Conservation (phyloP, 305 asterid genomes). For the Vinca major region DNA sequence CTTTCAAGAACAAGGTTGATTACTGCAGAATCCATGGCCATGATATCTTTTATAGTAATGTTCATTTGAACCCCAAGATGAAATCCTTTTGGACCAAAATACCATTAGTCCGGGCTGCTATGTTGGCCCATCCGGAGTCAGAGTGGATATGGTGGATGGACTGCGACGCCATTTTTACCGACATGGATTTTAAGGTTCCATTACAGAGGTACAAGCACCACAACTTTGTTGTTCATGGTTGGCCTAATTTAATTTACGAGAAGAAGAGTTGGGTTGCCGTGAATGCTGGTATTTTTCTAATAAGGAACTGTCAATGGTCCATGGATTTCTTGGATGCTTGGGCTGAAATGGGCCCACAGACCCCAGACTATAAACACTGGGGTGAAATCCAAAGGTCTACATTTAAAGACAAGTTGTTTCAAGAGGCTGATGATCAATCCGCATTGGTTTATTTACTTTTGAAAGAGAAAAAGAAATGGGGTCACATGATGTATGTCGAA, state of each 20-base stretch:
- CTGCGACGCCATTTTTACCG: slow-evolving; percentile 28
- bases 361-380: slow-evolving; percentile 23
- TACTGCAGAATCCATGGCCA: slow-evolving; percentile 53
- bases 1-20: slow-evolving; percentile 65
- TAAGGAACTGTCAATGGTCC: slow-evolving; percentile 33
- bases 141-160: slow-evolving; percentile 39
- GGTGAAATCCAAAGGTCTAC: slow-evolving; percentile 17
- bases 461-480: slow-evolving; percentile 28
- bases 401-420: slow-evolving; percentile 22
- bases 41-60: slow-evolving; percentile 22
- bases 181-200: slow-evolving; percentile 30
- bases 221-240: slow-evolving; percentile 26
- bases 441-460: slow-evolving; percentile 24
- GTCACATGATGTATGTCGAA: slow-evolving; percentile 25
- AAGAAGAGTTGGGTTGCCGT: slow-evolving; percentile 29
- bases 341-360: slow-evolving; percentile 31
- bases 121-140: slow-evolving; percentile 31
- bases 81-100: slow-evolving; percentile 30
- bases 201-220: slow-evolving; percentile 20
- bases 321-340: slow-evolving; percentile 28
- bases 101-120: slow-evolving; percentile 20
- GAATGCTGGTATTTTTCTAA: slow-evolving; percentile 29
- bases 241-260: slow-evolving; percentile 23
- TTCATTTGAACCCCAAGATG: slow-evolving; percentile 23
- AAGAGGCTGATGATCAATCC: slow-evolving; percentile 27